Evolutionary conservation across 1,139 yeast genomes (phyloP), one percentile per base, ranked within the genome.

Genomic region (Yamadazyma oceani): DNA sequence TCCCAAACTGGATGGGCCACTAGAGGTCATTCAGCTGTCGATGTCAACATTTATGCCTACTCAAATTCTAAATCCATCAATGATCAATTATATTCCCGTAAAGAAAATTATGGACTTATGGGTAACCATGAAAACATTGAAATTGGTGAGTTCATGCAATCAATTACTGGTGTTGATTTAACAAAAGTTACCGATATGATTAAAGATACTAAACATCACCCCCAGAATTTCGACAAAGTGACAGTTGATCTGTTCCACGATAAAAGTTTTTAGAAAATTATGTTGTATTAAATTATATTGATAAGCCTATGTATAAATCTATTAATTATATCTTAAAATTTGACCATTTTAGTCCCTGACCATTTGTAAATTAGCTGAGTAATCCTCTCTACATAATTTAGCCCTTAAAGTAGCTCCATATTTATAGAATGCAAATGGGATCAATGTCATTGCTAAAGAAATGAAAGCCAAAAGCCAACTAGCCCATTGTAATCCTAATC

Each of bases 1-100:
- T 85, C 95, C 0, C 82, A 81, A 54, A 77, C 86, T 24, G 94
- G 95, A 5, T 88, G 95, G 95, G 71, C 92, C 7, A 86, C 96
- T 0, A 89, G 83, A 50, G 95, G 95, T 17, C 96, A 88, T 57
- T 80, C 92, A 15, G 95, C 94, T 0, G 95, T 87, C 11, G 96
- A 88, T 58, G 95, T 88, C 24, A 86, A 86, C 53, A 81, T 87
- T 36, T 88, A 86, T 56, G 92, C 81, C 0, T 75, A 79, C 51
- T 73, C 88, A 14, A 82, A 81, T 49, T 73, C 72, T 32, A 67
- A 67, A 19, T 48, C 57, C 2, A 66, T 78, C 27, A 60, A 61
- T 50, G 41, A 54, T 5, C 49, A 66, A 41, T 56, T 82, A 24
- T 49, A 45, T 32, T 52, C 55, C 17, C 44, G 49, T 16, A 49